A percentile compares a stretch with the other conserved stretches of the same genome.
These are phyloP conservation scores for Cryphonectria radicalis DNA, from an alignment of 2,329 filamentous ascomycete genomes.

Conservation along the genomic window DNA sequence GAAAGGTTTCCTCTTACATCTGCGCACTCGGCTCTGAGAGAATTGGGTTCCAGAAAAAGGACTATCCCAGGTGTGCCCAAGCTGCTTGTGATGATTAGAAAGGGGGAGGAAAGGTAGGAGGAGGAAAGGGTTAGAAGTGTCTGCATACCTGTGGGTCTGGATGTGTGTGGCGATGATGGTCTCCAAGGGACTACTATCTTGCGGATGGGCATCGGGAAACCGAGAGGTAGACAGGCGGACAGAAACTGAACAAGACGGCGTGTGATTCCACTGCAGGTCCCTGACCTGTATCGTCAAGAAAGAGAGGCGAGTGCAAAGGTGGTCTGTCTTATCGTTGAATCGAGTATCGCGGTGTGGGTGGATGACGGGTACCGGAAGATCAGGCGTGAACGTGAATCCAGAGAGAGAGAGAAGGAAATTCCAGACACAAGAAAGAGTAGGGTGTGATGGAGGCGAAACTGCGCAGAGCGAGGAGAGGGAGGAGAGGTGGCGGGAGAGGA, in stretches of 20 bases:
- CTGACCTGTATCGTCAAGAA: background rate
- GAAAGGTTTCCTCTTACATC: background rate
- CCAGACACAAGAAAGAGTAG: background rate
- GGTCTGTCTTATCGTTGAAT: background rate
- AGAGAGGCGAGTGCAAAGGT: background rate
- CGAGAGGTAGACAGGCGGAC: too few species aligned
- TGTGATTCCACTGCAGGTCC: background rate
- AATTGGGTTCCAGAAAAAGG: background rate
- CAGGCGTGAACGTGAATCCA: background rate
- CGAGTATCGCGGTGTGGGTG: background rate
- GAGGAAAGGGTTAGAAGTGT: background rate
- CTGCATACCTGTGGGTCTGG: background rate
- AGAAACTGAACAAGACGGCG: background rate
- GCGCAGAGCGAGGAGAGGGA: too few species aligned
- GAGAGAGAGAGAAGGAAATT: background rate
- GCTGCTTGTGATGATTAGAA: background rate
- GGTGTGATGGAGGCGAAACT: background rate
- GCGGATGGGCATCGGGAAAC: background rate
- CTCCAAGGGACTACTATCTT: background rate
- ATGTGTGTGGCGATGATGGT: background rate
- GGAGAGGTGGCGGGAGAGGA: too few species aligned
- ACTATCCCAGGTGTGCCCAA: background rate
- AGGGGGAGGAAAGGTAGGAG: background rate
- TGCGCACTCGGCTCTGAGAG: too few species aligned
- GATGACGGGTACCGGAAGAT: background rate